Evolutionary conservation across 2,329 filamentous ascomycete genomes (phyloP).

Genomic region (Fusarium coicis): DNA sequence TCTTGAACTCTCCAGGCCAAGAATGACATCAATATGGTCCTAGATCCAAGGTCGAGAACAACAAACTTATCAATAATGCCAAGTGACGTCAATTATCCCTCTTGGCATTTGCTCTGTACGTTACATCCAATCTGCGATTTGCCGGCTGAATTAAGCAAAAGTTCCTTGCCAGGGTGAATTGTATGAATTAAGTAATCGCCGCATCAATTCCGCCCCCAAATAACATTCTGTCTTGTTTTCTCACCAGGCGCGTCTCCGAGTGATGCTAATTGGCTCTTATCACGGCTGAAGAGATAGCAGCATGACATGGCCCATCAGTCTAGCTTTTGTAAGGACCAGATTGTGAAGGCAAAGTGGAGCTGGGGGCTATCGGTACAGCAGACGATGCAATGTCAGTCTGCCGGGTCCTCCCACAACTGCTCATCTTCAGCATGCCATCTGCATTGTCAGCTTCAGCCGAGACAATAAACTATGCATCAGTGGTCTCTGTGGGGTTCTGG

Average conservation of each 20-base stretch:
- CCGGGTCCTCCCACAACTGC: neutral
- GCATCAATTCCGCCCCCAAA: neutral
- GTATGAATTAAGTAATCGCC: neutral
- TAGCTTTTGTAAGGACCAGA: neutral
- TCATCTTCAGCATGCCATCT: neutral
- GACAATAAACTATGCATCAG: neutral
- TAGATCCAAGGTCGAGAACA: neutral
- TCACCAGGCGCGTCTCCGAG: neutral
- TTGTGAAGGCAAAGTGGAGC: neutral
- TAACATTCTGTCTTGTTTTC: neutral
- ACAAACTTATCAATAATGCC: neutral
- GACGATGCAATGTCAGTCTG: neutral
- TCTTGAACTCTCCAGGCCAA: rapidly evolving
- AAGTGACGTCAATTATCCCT: neutral
- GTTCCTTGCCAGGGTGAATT: rapidly evolving
- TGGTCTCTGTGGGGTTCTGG: neutral
- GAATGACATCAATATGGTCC: neutral
- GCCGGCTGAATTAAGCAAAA: neutral
- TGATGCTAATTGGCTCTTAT: neutral
- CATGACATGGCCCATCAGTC: neutral
- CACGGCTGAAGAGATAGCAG: neutral
- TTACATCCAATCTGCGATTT: neutral
- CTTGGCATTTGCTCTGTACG: neutral
- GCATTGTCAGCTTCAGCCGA: neutral
- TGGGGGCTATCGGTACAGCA: neutral